phyloP scores from a whole-genome alignment of 1,284 basidiomycete genomes.

The Bjerkandera adusta region DNA sequence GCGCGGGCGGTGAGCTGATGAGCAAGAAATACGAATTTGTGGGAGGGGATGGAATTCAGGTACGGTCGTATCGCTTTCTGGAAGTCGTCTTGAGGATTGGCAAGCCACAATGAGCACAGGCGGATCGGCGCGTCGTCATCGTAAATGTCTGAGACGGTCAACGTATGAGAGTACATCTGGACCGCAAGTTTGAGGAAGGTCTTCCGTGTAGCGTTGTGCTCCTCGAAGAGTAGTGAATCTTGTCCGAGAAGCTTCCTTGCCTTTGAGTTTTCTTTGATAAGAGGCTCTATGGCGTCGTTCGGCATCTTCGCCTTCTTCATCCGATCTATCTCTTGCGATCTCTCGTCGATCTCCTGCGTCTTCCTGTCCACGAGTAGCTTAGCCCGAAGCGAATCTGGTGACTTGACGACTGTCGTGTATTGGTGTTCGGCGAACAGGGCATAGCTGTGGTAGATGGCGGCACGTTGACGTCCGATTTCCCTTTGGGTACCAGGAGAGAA shows the following conservation, averaged over 20 bases:
- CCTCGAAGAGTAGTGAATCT: conserved; percentile 59
- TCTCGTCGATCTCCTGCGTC: conserved; percentile 52
- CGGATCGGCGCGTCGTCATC: conserved; percentile 81
- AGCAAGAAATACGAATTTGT: conserved; percentile 88
- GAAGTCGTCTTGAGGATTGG: conserved; percentile 49
- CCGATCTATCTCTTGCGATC: conserved; percentile 37
- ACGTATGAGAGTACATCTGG: conserved; percentile 79
- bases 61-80: conserved; percentile 50
- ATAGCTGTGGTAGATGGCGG: conserved; percentile 78
- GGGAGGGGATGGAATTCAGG: conserved; percentile 72
- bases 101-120: conserved; percentile 90
- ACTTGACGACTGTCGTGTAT: conserved; percentile 67
- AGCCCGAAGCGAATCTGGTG: conserved; percentile 72
- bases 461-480: conserved; percentile 35
- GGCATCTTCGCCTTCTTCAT: conserved; percentile 32
- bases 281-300: too few relatives aligned
- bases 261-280: too few relatives aligned
- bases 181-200: conserved; percentile 76
- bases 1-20: conserved; percentile 92
- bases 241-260: conserved; percentile 46
- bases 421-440: conserved; percentile 90
- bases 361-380: conserved; percentile 77
- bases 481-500: conserved; percentile 5
- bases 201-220: conserved; percentile 57
- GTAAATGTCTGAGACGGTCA: conserved; percentile 67